Percentiles rank a stretch among this genome's conserved stretches.
These are phyloP conservation scores for Yamadazyma triangularis DNA, from an alignment of 1,139 yeast genomes.

Conservation along the genomic window DNA sequence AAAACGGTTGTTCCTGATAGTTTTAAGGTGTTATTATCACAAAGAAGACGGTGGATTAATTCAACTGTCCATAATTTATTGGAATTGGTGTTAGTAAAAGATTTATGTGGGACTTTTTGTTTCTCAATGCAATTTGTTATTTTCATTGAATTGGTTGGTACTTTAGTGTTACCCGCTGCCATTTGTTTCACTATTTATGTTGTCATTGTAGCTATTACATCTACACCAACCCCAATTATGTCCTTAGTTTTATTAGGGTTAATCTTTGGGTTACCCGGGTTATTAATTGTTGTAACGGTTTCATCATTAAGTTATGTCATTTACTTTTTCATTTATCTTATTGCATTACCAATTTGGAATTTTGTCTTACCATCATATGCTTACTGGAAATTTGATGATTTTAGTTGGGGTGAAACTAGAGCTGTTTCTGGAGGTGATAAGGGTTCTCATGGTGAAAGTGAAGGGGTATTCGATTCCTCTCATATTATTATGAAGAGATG, in stretches of 20 bases:
- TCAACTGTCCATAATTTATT: constrained; percentile 93
- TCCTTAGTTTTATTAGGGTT: constrained; percentile 76
- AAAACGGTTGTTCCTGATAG: constrained; percentile 87
- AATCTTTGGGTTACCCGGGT: constrained; percentile 87
- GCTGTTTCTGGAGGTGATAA: constrained; percentile 59
- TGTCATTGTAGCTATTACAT: constrained; percentile 66
- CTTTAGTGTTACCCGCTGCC: constrained; percentile 90
- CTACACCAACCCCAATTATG: constrained; percentile 78
- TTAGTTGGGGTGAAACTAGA: constrained; percentile 98
- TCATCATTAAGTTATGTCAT: constrained; percentile 68
- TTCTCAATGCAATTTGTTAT: constrained; percentile 96
- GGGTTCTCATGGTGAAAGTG: constrained; percentile 61
- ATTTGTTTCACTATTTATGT: constrained; percentile 84
- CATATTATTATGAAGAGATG: constrained; percentile 87
- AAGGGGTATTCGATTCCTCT: constrained; percentile 86
- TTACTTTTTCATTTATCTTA: constrained; percentile 78
- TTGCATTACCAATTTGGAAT: constrained; percentile 93
- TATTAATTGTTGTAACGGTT: constrained; percentile 83
- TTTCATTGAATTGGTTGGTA: constrained; percentile 82
- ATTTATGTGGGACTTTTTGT: constrained; percentile 95
- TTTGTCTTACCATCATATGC: constrained; percentile 86
- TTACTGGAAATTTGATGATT: constrained; percentile 96
- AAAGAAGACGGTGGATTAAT: constrained; percentile 98
- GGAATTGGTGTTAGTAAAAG: constrained; percentile 85
- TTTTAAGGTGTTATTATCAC: constrained; percentile 79